A percentile compares a stretch with the other conserved stretches of the same genome.
Evolutionary conservation across 2,329 filamentous ascomycete genomes (phyloP).

Genomic region (Cladosporium sphaerospermum): DNA sequence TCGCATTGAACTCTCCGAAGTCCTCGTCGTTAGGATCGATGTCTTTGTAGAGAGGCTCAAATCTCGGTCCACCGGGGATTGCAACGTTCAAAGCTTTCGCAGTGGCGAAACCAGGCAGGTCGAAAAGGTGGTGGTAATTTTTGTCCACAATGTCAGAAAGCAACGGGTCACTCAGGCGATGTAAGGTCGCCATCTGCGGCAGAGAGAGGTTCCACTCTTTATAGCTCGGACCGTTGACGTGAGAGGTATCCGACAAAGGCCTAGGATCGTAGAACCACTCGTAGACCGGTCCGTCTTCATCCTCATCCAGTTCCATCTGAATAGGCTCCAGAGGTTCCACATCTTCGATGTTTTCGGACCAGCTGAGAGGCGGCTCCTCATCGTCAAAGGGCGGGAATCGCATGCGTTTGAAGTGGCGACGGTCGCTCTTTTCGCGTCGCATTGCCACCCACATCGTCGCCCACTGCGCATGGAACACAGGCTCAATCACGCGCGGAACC

Average conservation of each 20-base stretch:
- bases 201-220: slow-evolving; percentile 90
- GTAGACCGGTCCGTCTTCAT: slow-evolving; percentile 81
- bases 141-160: slow-evolving; percentile 88
- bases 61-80: slow-evolving; percentile 92
- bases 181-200: slow-evolving; percentile 92
- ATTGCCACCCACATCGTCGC: slow-evolving; percentile 99
- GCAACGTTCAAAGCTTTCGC: slow-evolving; percentile 96
- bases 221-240: slow-evolving; percentile 96
- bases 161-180: slow-evolving; percentile 83
- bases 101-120: slow-evolving; percentile 87
- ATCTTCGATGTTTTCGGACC: slow-evolving; percentile 98
- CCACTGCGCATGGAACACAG: slow-evolving; percentile 97
- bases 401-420: slow-evolving; percentile 97
- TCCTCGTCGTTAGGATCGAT: slow-evolving; percentile 98
- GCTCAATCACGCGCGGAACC: slow-evolving; percentile 91
- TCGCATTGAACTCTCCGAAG: slow-evolving; percentile 98
- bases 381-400: slow-evolving; percentile 97
- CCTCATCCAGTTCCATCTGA: slow-evolving; percentile 95
- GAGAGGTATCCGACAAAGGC: slow-evolving; percentile 80
- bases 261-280: slow-evolving; percentile 98
- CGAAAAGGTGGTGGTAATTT: slow-evolving; percentile 98
- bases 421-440: slow-evolving; percentile 94
- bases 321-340: slow-evolving; percentile 96
- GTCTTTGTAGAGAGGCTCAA: slow-evolving; percentile 96
- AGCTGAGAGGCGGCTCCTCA: slow-evolving; percentile 93